Evolutionary conservation across 495 filamentous ascomycete genomes (phyloP), one percentile per base, ranked within the genome.

Genomic region (Trichocladium antarcticum): DNA sequence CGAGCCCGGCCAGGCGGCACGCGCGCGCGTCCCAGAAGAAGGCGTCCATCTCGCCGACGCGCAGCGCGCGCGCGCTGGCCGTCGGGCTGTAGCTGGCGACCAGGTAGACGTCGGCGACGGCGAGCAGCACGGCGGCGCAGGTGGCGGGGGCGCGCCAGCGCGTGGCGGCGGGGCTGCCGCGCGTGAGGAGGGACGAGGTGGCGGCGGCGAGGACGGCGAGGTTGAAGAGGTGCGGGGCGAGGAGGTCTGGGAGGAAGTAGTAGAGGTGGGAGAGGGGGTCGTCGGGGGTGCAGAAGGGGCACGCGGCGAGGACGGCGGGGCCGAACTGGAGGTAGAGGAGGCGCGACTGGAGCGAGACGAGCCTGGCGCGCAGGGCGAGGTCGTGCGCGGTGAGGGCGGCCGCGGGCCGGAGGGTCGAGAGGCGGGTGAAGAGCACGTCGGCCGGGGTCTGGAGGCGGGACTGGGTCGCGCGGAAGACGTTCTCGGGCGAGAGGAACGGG

Each of bases 241-340:
- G 58, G 17, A 93, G 67, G 9, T 78, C 66, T 0, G 92, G 90
- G 0, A 94, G 65, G 32, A 85, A 82, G 69, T 92, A 96, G 58
- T 84, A 77, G 32, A 94, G 72, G 65, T 87, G 95, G 15, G 74
- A 80, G 32, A 70, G 69, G 11, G 79, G 71, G 21, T 86, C 78
- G 49, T 88, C 86, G 11, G 82, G 64, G n/a, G 66, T 71, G 76
- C 92, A 96, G 70, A 89, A 95, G 45, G 77, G 77, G 63, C 92
- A 98, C 31, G 74, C 66, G 15, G 77, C 70, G 1, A 98, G 54
- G 4, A 78, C 74, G 17, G 79, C 72, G 0, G 87, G 84, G 16
- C 92, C 92, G 68, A 76, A 89, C 28, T 81, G 80, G 35, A 94
- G 74, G 66, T 95, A 97, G 6, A 92, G 72, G 17, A 89, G 79